A percentile compares a stretch with the other conserved stretches of the same genome.
Evolutionary conservation across 139 green algal genomes (phyloP).

Genomic region (Chlamydomonas sp.): DNA sequence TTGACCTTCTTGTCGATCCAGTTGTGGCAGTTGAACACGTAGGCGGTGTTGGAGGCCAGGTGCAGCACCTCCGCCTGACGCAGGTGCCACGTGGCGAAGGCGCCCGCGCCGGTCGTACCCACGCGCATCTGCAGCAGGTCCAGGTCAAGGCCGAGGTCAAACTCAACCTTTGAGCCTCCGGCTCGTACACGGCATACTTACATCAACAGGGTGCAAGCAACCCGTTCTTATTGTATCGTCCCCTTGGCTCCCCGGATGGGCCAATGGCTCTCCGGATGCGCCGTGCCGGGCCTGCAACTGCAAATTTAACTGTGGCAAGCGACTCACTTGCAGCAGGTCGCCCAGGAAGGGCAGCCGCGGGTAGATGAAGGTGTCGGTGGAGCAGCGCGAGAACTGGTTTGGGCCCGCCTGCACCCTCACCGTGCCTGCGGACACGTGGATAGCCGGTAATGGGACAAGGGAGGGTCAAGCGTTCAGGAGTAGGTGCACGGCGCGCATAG

Average conservation of each 20-base stretch:
- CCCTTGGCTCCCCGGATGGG: too few species aligned
- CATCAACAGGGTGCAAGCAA: too few species aligned
- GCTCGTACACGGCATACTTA: too few species aligned
- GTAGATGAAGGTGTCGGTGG: constrained; percentile 67
- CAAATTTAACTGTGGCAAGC: background rate
- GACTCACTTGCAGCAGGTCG: constrained; percentile 21
- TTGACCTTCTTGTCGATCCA: constrained; percentile 66
- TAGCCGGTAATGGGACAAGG: too few species aligned
- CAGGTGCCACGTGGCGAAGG: constrained; percentile 77
- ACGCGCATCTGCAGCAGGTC: constrained; percentile 52
- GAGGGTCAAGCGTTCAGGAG: too few species aligned
- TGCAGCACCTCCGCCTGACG: constrained; percentile 66
- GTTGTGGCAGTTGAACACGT: constrained; percentile 68
- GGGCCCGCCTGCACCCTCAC: constrained; percentile 29
- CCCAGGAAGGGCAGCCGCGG: constrained; percentile 67
- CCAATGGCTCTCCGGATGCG: too few species aligned
- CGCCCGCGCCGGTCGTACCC: constrained; percentile 64
- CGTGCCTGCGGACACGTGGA: background rate
- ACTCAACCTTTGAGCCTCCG: too few species aligned
- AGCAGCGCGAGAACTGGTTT: constrained; percentile 59
- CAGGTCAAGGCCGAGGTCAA: background rate
- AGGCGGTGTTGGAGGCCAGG: constrained; percentile 53
- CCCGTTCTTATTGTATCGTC: too few species aligned
- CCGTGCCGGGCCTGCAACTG: too few species aligned
- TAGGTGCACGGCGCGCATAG: too few species aligned